phyloP scores from a whole-genome alignment of 495 filamentous ascomycete species.

The Annulohypoxylon stygium region DNA sequence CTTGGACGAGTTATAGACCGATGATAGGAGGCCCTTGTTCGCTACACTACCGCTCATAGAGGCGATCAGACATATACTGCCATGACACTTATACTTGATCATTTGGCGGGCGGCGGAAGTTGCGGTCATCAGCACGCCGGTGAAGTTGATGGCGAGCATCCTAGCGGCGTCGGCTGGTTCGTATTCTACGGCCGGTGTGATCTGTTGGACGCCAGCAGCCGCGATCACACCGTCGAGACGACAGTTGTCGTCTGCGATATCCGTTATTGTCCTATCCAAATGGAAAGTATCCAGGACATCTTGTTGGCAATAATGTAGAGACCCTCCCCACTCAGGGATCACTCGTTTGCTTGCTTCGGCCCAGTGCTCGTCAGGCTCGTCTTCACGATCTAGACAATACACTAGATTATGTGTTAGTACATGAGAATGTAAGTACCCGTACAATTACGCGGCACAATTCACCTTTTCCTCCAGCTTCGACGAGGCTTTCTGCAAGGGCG shows the following conservation, averaged over 20 bases:
- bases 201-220: conserved; percentile 79
- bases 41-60: conserved; percentile 80
- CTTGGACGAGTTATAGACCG: conserved; percentile 77
- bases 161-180: conserved; percentile 71
- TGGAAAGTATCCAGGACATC: conserved; percentile 71
- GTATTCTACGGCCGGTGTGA: conserved; percentile 77
- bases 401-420: conserved; percentile 57
- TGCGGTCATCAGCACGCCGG: conserved; percentile 80
- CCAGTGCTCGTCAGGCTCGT: conserved; percentile 65
- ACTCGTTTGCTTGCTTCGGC: conserved; percentile 63
- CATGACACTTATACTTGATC: conserved; percentile 76
- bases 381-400: conserved; percentile 72
- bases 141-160: conserved; percentile 82
- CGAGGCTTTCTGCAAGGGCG: conserved; percentile 74
- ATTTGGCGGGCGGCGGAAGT: conserved; percentile 80
- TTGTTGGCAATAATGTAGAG: conserved; percentile 71
- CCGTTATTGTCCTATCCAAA: conserved; percentile 66
- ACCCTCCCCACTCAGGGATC: conserved; percentile 63
- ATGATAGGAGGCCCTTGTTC: conserved; percentile 76
- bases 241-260: conserved; percentile 66
- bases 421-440: background rate
- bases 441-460: conserved; percentile 15
- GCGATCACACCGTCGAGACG: conserved; percentile 80
- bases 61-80: conserved; percentile 78
- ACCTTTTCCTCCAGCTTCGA: conserved; percentile 79